These are phyloP conservation scores for Podospora pseudoanserina DNA, from an alignment of 495 filamentous ascomycete genomes.

Conservation along the genomic window DNA sequence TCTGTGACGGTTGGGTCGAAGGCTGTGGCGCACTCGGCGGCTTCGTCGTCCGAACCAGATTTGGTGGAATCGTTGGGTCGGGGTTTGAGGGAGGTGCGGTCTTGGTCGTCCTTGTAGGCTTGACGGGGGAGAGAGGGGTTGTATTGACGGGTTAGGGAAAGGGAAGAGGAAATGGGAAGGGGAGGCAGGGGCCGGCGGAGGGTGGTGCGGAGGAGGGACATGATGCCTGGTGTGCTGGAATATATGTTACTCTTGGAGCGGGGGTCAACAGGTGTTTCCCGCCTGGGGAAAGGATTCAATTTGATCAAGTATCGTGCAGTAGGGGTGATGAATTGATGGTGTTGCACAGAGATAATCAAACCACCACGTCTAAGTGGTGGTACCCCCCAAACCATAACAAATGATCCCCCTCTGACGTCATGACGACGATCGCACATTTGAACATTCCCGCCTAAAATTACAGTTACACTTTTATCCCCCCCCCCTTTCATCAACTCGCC, in stretches of 20 bases:
- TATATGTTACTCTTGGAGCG: too few species aligned
- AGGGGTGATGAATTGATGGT: background rate
- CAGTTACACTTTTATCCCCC: background rate
- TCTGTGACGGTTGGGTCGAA: constrained; percentile 40
- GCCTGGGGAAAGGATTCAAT: too few species aligned
- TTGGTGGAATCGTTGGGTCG: constrained; percentile 35
- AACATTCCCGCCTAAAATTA: background rate
- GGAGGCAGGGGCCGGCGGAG: background rate
- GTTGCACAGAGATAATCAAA: background rate
- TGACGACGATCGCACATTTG: background rate
- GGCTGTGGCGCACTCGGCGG: constrained; percentile 18
- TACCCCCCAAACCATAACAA: background rate
- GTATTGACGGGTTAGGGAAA: background rate
- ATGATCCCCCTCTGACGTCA: constrained; percentile 16
- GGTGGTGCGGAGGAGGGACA: constrained; percentile 8
- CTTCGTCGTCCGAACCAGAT: constrained; percentile 38
- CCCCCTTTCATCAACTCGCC: background rate
- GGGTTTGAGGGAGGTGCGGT: constrained; percentile 43
- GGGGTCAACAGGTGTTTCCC: too few species aligned
- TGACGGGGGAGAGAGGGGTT: constrained; percentile 22
- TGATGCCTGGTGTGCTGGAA: background rate
- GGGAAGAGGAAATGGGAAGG: background rate
- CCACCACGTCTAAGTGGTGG: background rate
- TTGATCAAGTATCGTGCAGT: too few species aligned
- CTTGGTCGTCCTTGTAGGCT: constrained; percentile 40